These are phyloP conservation scores for Seiridium unicorne DNA, from an alignment of 2,329 filamentous ascomycete species.

Conservation along the genomic window DNA sequence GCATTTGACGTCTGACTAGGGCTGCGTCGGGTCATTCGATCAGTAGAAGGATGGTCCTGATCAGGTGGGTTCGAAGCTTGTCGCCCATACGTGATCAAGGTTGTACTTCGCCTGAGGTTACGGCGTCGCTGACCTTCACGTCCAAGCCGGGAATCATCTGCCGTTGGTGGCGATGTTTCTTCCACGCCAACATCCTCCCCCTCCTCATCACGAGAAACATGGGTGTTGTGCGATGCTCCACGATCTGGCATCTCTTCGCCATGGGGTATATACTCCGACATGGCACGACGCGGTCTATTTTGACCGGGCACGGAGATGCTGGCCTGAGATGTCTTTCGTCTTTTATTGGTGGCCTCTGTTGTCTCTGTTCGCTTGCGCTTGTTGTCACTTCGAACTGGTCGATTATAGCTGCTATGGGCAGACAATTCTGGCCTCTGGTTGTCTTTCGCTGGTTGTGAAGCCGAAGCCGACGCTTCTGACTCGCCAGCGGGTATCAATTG, in stretches of 20 bases:
- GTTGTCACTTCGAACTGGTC: slow-evolving; percentile 20
- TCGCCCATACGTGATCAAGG: not conserved
- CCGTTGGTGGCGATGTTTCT: not conserved
- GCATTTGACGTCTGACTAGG: too few relatives aligned
- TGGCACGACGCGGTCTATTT: slow-evolving; percentile 10
- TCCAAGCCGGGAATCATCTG: not conserved
- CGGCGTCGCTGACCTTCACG: not conserved
- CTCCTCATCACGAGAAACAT: not conserved
- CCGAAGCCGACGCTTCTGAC: not conserved
- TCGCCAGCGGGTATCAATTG: too few relatives aligned
- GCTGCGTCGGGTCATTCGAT: too few relatives aligned
- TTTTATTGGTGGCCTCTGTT: not conserved
- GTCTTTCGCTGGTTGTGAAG: not conserved
- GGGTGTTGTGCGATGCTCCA: too few relatives aligned
- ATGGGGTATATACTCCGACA: slow-evolving; percentile 14
- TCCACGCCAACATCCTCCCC: slow-evolving; percentile 1
- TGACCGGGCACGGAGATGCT: too few relatives aligned
- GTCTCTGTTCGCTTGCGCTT: not conserved
- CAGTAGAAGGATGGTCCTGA: too few relatives aligned
- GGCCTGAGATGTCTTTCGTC: slow-evolving; percentile 10
- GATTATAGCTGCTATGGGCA: slow-evolving; percentile 25
- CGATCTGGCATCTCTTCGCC: not conserved
- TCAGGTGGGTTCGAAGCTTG: not conserved
- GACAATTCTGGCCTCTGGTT: not conserved
- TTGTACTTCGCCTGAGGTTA: not conserved